Evolutionary conservation across 129 eudicot genomes (phyloP).

Genomic region (Helianthus tuberosus): DNA sequence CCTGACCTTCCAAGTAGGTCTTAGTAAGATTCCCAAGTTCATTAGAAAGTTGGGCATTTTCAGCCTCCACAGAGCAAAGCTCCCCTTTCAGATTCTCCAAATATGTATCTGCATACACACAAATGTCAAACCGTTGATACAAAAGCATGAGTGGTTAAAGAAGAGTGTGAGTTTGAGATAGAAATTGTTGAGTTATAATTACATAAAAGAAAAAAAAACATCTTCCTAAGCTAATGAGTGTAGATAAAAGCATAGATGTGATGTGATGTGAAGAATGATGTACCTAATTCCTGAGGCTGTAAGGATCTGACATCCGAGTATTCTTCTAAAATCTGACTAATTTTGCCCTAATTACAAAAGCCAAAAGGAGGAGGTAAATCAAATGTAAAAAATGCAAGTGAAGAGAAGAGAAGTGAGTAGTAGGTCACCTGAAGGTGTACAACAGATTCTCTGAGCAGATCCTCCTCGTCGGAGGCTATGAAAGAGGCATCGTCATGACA

Average conservation of each 20-base stretch:
- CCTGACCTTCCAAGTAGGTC: slow-evolving; percentile 58
- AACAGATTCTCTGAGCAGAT: slow-evolving; percentile 36
- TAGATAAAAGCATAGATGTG: not conserved
- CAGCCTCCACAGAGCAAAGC: slow-evolving; percentile 47
- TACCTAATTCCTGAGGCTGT: slow-evolving; percentile 53
- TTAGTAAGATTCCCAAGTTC: slow-evolving; percentile 52
- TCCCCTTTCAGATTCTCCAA: slow-evolving; percentile 49
- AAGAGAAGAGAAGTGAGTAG: too few species aligned
- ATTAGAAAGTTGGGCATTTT: slow-evolving; percentile 39
- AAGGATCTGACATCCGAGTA: slow-evolving; percentile 42
- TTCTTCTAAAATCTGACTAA: slow-evolving; percentile 38
- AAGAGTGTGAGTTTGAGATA: too few species aligned
- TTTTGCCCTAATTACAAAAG: slow-evolving; percentile 48
- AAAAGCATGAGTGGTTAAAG: too few species aligned
- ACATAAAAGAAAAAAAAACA: too few species aligned
- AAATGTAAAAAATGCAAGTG: too few species aligned
- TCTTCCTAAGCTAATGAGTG: too few species aligned
- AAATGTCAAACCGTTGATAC: too few species aligned
- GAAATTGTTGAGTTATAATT: too few species aligned
- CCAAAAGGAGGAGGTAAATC: not conserved
- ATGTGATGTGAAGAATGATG: not conserved
- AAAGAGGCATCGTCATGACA: slow-evolving; percentile 9
- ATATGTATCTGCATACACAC: slow-evolving; percentile 50
- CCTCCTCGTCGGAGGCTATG: slow-evolving; percentile 31
- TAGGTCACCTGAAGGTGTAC: slow-evolving; percentile 36